phyloP scores from a whole-genome alignment of 345 rosid genomes.

The Cochlearia excelsa region DNA sequence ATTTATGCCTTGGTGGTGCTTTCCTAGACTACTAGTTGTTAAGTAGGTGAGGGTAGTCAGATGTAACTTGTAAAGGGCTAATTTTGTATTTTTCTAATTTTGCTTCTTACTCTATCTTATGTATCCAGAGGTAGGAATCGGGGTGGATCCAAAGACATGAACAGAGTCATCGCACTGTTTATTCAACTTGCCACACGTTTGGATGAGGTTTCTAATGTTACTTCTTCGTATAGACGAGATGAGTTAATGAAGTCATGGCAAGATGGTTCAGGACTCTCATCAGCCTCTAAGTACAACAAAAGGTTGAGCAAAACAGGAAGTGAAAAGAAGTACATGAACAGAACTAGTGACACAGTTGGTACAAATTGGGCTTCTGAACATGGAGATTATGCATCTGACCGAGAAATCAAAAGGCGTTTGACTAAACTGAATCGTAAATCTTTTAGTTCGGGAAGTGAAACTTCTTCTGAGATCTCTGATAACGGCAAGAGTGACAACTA shows the following conservation, averaged over 20 bases:
- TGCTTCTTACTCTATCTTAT: constrained; percentile 25
- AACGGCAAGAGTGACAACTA: constrained; percentile 61
- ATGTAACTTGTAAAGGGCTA: not conserved
- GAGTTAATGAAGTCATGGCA: constrained; percentile 78
- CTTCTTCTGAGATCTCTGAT: constrained; percentile 80
- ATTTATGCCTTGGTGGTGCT: not conserved
- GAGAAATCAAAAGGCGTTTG: constrained; percentile 81
- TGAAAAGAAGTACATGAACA: constrained; percentile 67
- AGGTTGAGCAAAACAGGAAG: constrained; percentile 45
- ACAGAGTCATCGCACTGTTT: constrained; percentile 64
- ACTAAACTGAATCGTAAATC: constrained; percentile 79
- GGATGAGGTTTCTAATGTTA: constrained; percentile 70
- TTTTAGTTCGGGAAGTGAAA: constrained; percentile 83
- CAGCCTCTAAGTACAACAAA: constrained; percentile 62
- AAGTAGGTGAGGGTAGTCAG: constrained; percentile 14
- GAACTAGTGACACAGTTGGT: constrained; percentile 54
- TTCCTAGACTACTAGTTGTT: constrained; percentile 25
- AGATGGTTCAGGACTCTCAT: constrained; percentile 60
- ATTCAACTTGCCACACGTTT: constrained; percentile 86
- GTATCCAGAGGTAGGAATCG: constrained; percentile 69
- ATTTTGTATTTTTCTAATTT: constrained; percentile 7
- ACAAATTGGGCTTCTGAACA: constrained; percentile 53
- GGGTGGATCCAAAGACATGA: constrained; percentile 75
- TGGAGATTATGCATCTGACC: constrained; percentile 85
- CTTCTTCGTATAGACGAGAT: constrained; percentile 71